phyloP scores from a whole-genome alignment of 2,329 filamentous ascomycete genomes.

The Thielaviopsis musarum region DNA sequence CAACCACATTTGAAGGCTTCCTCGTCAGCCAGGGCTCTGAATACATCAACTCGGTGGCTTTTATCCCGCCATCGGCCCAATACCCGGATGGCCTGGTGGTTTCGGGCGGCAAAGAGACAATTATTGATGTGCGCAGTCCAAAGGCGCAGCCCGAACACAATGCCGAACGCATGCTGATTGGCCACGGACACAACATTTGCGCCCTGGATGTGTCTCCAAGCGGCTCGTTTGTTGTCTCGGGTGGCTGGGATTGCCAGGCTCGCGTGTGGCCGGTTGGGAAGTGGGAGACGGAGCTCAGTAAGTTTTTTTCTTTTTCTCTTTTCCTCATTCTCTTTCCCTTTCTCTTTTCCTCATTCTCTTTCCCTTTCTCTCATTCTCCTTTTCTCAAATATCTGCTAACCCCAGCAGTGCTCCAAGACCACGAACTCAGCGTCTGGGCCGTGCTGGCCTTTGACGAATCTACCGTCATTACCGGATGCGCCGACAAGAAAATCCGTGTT shows the following conservation, averaged over 20 bases:
- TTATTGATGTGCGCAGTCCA: constrained; percentile 77
- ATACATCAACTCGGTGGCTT: constrained; percentile 77
- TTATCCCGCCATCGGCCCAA: constrained; percentile 48
- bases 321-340: neutral
- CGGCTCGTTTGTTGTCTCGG: constrained; percentile 65
- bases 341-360: neutral
- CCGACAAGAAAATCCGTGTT: constrained; percentile 76
- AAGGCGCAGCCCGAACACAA: constrained; percentile 50
- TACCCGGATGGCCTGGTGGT: constrained; percentile 68
- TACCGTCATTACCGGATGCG: constrained; percentile 78
- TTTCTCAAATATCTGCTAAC: neutral
- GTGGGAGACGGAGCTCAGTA: constrained; percentile 54
- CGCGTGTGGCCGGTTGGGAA: constrained; percentile 73
- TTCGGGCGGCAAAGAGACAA: constrained; percentile 77
- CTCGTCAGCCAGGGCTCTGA: constrained; percentile 65
- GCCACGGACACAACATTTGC: constrained; percentile 79
- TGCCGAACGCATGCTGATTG: constrained; percentile 71
- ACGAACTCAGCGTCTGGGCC: constrained; percentile 72
- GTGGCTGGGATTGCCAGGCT: constrained; percentile 83
- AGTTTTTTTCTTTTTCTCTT: constrained; percentile 12
- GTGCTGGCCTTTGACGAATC: constrained; percentile 67
- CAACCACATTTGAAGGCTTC: constrained; percentile 47
- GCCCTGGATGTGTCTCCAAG: constrained; percentile 62
- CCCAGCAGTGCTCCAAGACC: constrained; percentile 43
- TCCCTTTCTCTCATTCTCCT: neutral